Evolutionary conservation across 306 rosid species (phyloP).

Genomic region (Macrotyloma uniflorum): DNA sequence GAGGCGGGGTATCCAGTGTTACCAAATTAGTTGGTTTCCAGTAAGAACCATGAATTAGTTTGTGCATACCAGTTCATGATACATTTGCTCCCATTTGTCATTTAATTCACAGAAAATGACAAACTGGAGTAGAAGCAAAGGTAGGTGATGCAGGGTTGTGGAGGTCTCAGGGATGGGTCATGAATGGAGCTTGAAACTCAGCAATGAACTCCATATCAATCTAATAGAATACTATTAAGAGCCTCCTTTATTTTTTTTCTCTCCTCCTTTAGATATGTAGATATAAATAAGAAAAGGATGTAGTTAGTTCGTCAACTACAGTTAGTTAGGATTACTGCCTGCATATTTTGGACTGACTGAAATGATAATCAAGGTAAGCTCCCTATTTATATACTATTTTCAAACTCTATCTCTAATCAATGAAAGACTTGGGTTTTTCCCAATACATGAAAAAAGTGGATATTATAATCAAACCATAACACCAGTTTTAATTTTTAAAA

Average conservation of each 20-base stretch:
- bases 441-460: too few species aligned
- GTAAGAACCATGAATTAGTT: neutral
- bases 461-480: too few species aligned
- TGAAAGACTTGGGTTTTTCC: too few species aligned
- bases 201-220: neutral
- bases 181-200: neutral
- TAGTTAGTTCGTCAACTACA: too few species aligned
- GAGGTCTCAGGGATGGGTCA: neutral
- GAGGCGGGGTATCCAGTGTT: neutral
- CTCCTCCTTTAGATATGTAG: neutral
- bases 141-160: neutral
- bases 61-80: neutral
- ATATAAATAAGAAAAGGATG: too few species aligned
- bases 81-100: neutral
- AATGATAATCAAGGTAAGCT: too few species aligned
- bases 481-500: too few species aligned
- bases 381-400: too few species aligned
- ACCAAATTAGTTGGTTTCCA: neutral
- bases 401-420: too few species aligned
- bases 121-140: neutral
- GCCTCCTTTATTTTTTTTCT: neutral
- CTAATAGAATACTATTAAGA: neutral
- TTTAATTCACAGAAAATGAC: neutral
- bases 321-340: too few species aligned
- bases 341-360: too few species aligned